Evolutionary conservation across 495 filamentous ascomycete genomes (phyloP), one percentile per base, ranked within the genome.

Genomic region (Amphirosellinia nigrospora): DNA sequence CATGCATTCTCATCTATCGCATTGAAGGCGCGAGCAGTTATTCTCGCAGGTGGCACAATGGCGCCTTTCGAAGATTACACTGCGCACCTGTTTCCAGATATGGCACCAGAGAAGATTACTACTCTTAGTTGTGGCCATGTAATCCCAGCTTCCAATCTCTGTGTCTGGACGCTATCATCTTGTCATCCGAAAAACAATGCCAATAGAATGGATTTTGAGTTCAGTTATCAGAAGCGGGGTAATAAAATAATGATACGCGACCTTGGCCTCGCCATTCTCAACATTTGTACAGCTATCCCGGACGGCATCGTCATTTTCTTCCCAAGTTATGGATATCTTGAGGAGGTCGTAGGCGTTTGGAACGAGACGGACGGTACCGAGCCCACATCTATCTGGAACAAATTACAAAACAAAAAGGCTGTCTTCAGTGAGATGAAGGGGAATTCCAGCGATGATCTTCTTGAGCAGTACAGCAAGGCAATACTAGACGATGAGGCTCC

Each of bases 281-380:
- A 91, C 52, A 81, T 95, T 9, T 92, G 89, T 73, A 83, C 86
- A 39, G 80, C 87, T 21, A 92, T 98, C 13, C 94, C 94, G 0
- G 94, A 97, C 72, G 96, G 96, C 15, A 86, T 98, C 15, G 94
- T 98, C n/a, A 90, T 95, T 9, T 99, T 99, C 79, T 98, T 99
- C 73, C 94, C 96, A 23, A 96, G 93, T 77, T 98, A 98, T 80
- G 87, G 91, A 30, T 98, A 97, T 78, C 85, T 99, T 4, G 89
- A 92, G 62, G 86, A 89, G 43, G 91, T 97, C 41, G 77, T 93
- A 41, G 75, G 72, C 30, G 80, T 85, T 5, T 97, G 94, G 95
- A 87, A 89, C 70, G 72, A 74, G 38, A 23, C 69, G 23, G 69
- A 69, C n/a, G 41, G 63, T 21, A 41, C 62, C 13, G 68, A 77